Conservation (phyloP, 345 rosid species). For the Syzygium aromaticum region DNA sequence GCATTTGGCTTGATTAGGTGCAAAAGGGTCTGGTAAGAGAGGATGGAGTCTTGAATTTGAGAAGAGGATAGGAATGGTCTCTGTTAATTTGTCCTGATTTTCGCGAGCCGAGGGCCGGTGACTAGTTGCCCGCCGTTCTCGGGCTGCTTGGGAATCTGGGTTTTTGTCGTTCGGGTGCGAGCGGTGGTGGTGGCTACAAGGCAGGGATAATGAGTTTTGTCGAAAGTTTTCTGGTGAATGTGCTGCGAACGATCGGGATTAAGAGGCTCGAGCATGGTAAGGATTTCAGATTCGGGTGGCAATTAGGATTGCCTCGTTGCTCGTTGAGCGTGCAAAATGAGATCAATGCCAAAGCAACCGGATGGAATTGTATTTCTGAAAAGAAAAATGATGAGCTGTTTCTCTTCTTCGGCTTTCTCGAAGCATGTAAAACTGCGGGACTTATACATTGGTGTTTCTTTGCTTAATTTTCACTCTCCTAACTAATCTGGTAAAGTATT, state of each 20-base stretch:
- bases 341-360: neutral
- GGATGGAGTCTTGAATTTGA: neutral
- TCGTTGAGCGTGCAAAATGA: neutral
- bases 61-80: neutral
- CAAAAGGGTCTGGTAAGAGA: neutral
- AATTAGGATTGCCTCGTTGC: neutral
- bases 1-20: neutral
- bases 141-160: neutral
- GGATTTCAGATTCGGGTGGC: neutral
- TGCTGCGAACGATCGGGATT: neutral
- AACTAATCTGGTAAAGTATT: no score
- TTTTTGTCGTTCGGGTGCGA: neutral
- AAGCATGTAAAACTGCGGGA: neutral
- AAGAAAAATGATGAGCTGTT: neutral
- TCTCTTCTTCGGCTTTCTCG: neutral
- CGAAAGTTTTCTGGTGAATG: neutral
- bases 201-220: neutral
- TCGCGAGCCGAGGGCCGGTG: neutral
- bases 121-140: neutral
- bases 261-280: neutral
- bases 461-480: neutral
- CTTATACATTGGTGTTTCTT: neutral
- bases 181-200: neutral
- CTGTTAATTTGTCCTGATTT: neutral
- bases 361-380: neutral